Percentiles rank a stretch among this genome's conserved stretches.
phyloP scores from a whole-genome alignment of 1,139 yeast species.

The Yamadazyma sp. region DNA sequence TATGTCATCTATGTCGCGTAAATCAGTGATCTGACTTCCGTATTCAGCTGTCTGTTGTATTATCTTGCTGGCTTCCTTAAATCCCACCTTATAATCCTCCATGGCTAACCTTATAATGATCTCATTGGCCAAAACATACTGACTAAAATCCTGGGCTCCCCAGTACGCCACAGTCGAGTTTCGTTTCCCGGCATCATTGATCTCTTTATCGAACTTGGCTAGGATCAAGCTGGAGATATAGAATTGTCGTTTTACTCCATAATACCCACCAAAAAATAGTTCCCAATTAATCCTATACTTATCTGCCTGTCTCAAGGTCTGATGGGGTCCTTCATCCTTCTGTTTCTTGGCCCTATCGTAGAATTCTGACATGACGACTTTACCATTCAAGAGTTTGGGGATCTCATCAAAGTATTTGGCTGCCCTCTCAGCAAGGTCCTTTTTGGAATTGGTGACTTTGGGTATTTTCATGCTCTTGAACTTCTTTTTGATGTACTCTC shows the following conservation, averaged over 20 bases:
- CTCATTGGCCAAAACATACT: constrained; percentile 66
- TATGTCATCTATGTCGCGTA: constrained; percentile 31
- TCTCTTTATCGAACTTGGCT: constrained; percentile 24
- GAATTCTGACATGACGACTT: constrained; percentile 40
- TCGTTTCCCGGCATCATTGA: constrained; percentile 23
- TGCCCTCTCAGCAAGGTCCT: constrained; percentile 23
- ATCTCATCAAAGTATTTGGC: constrained; percentile 32
- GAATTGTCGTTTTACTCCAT: constrained; percentile 59
- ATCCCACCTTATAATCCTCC: constrained; percentile 39
- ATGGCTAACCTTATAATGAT: constrained; percentile 51
- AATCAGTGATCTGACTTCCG: constrained; percentile 51
- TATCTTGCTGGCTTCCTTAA: constrained; percentile 46
- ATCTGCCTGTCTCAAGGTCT: constrained; percentile 49
- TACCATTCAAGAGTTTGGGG: constrained; percentile 45
- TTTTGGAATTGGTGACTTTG: constrained; percentile 24
- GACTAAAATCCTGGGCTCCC: constrained; percentile 55
- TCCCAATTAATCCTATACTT: constrained; percentile 47
- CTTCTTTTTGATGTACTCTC: constrained; percentile 18
- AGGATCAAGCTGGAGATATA: constrained; percentile 42
- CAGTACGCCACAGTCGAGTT: constrained; percentile 57
- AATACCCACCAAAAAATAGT: constrained; percentile 58
- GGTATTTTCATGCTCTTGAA: constrained; percentile 26
- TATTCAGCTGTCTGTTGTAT: constrained; percentile 53
- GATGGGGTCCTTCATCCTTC: constrained; percentile 34
- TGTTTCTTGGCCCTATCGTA: constrained; percentile 48